phyloP scores from a whole-genome alignment of 2,329 filamentous ascomycete genomes.

The Ilyonectria robusta region DNA sequence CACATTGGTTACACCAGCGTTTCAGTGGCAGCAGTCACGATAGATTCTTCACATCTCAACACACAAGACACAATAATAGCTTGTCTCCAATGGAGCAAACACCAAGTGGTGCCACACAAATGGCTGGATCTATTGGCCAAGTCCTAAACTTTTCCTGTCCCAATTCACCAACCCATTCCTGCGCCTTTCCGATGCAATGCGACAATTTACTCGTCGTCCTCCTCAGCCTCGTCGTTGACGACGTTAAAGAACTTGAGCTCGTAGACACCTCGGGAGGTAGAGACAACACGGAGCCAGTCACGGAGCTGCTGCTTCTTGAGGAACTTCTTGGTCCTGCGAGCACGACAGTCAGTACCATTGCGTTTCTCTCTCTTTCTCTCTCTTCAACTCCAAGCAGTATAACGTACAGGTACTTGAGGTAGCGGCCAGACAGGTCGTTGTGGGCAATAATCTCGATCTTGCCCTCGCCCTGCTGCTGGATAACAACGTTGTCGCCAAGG shows the following conservation, averaged over 20 bases:
- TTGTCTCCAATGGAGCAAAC: slow-evolving; percentile 35
- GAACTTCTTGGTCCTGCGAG: slow-evolving; percentile 97
- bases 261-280: slow-evolving; percentile 97
- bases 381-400: not conserved
- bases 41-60: not conserved
- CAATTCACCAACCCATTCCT: slow-evolving; percentile 51
- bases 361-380: not conserved
- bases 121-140: slow-evolving; percentile 50
- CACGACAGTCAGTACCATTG: slow-evolving; percentile 14
- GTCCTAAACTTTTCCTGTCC: slow-evolving; percentile 48
- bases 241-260: slow-evolving; percentile 99
- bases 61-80: slow-evolving; percentile 1
- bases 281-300: slow-evolving; percentile 99
- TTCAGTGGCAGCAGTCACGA: not conserved
- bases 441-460: slow-evolving; percentile 98
- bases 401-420: slow-evolving; percentile 99
- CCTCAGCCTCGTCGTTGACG: slow-evolving; percentile 96
- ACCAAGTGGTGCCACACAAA: slow-evolving; percentile 51
- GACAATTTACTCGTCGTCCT: slow-evolving; percentile 93
- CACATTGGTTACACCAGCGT: not conserved
- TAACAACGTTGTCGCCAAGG: slow-evolving; percentile 92
- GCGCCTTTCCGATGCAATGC: slow-evolving; percentile 45
- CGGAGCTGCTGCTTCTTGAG: slow-evolving; percentile 99
- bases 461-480: slow-evolving; percentile 93
- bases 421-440: slow-evolving; percentile 98